Evolutionary conservation across 2,329 filamentous ascomycete species (phyloP).

Genomic region (Diaporthe sp.): DNA sequence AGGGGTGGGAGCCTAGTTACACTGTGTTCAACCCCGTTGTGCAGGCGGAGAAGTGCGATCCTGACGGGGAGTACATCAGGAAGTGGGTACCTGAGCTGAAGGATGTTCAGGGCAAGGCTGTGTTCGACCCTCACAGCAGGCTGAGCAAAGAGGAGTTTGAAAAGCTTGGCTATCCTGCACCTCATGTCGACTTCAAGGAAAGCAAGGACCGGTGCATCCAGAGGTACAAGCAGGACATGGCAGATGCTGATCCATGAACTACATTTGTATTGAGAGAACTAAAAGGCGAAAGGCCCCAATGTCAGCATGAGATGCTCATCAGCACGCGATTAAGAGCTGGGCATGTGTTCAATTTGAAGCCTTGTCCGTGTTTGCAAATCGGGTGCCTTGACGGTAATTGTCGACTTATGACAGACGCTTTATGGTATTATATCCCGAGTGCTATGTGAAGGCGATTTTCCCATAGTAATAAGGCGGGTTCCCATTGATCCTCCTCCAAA

Average conservation of each 20-base stretch:
- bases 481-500: too few relatives aligned
- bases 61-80: slow-evolving; percentile 73
- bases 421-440: too few relatives aligned
- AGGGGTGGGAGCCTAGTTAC: slow-evolving; percentile 80
- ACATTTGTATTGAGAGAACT: too few relatives aligned
- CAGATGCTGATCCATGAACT: slow-evolving; percentile 42
- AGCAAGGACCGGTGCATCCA: slow-evolving; percentile 69
- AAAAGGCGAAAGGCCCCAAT: not conserved
- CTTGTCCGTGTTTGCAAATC: too few relatives aligned
- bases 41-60: slow-evolving; percentile 78
- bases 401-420: too few relatives aligned
- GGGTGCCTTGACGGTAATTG: too few relatives aligned
- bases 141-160: slow-evolving; percentile 62
- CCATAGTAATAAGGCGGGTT: too few relatives aligned
- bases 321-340: not conserved
- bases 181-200: slow-evolving; percentile 72
- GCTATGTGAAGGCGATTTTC: too few relatives aligned
- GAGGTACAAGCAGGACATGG: slow-evolving; percentile 67
- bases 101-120: slow-evolving; percentile 66
- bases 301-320: not conserved
- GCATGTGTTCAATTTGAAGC: too few relatives aligned
- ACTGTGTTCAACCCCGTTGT: slow-evolving; percentile 77
- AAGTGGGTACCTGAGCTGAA: slow-evolving; percentile 75
- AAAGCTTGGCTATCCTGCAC: slow-evolving; percentile 70
- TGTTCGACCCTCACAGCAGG: slow-evolving; percentile 75